Evolutionary conservation across 352 stramenopile species (phyloP), one percentile per base, ranked within the genome.

Genomic region (Nothophytophthora sp.): DNA sequence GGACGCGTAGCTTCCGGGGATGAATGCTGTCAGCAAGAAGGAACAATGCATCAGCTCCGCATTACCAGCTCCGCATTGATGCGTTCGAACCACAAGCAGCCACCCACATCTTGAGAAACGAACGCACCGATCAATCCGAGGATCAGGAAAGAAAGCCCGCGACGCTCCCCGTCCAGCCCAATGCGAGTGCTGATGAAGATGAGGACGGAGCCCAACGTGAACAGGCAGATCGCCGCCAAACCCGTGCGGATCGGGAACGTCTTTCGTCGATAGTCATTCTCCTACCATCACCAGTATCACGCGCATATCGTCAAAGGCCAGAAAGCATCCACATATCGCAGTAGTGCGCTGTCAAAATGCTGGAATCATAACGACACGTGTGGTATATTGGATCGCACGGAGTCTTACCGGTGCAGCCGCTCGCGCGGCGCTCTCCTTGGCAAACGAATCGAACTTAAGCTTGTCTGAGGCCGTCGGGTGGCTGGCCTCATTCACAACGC

Each of bases 181-280:
- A 93, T 81, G 34, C 67, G 62, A 12, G 76, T 93, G 65, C 80
- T 91, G 46, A 88, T 63, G 45, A 71, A 91, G 51, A 93, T 86
- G 18, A 93, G 54, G 18, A 91, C 57, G 9, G 76, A 91, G 15
- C 83, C 83, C 16, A 93, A 44, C 23, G 60, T 56, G 27, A 94
- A 94, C 10, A 94, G 73, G 66, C 68, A 75, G 34, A 81, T 47
- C 1, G 84, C 84, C 10, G 81, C 84, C 23, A 94, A 46, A 10
- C 77, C 84, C 36, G 84, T 94, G 51, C 84, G 81, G 18, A 92
- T 47, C 1, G 84, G 84, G 50, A 94, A 94, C 39, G 55, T 60
- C 43, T 74, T 86, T 36, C 60, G 67, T 33, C 75, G 67, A 41
- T 58, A 64, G 5, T 78, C 63, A 39, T 73, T 58, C 16, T 62